Evolutionary conservation across 31 red algal genomes (phyloP), one percentile per base, ranked within the genome.

Genomic region (Asparagopsis taxiformis): DNA sequence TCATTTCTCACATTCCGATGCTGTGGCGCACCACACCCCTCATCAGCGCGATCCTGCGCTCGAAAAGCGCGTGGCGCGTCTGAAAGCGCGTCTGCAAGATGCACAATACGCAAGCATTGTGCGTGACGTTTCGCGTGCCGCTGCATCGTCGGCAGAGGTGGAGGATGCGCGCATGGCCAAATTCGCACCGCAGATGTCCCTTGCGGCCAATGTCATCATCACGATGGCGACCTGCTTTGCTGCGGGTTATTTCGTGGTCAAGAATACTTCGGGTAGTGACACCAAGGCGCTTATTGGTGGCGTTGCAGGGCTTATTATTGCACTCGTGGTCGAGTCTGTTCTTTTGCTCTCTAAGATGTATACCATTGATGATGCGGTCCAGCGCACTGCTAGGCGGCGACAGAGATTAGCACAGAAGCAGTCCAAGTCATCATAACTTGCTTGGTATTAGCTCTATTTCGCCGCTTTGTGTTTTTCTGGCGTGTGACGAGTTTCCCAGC

Each of bases 191-290:
- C 82, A 87, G 26, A 87, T 87, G 82, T 77, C 72, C 1, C 22
- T 87, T 25, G 71, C 51, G 1, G 60, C 57, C 21, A 87, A 87
- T 32, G 82, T 87, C 30, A 28, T 87, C 7, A 72, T 87, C 26
- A 77, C 72, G 1, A 87, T 87, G 82, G 72, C 65, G 17, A 87
- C 82, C 29, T 87, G 82, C 52, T 87, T 87, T 46, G 57, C 57
- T 1, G 82, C 72, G 4, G 82, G 70, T 2, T 87, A 72, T 19
- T 87, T 69, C 46, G 62, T 87, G 25, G 52, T 77, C 30, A 87
- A 77, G 38, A 32, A 71, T 29, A 59, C 70, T 26, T 48, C 53
- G 1, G 82, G 82, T 6, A 49, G 60, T 38, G 70, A 70, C 36
- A 63, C 56, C 2, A 36, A 17, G 3, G 82, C 62, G 8, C 53